These are phyloP conservation scores for Vigna trinervia DNA, from an alignment of 306 rosid genomes.

Conservation along the genomic window DNA sequence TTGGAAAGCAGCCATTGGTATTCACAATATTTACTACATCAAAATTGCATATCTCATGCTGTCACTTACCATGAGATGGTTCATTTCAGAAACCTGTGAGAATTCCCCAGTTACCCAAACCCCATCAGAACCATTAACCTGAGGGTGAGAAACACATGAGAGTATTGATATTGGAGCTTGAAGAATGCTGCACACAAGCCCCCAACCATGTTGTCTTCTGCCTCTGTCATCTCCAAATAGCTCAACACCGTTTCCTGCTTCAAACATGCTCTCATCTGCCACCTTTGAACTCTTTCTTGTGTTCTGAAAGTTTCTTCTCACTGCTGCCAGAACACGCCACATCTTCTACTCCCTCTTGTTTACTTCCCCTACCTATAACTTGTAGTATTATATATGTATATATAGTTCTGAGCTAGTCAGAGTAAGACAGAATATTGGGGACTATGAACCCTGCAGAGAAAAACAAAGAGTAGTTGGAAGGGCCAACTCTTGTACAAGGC, in stretches of 20 bases:
- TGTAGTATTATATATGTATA: not conserved
- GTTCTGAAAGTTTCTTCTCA: constrained; percentile 60
- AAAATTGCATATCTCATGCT: constrained; percentile 98
- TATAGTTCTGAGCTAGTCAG: constrained; percentile 15
- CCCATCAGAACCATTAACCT: constrained; percentile 68
- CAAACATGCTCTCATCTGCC: constrained; percentile 88
- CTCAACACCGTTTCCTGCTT: constrained; percentile 51
- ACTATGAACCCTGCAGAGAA: constrained; percentile 29
- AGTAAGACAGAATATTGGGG: constrained; percentile 16
- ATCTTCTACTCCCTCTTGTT: constrained; percentile 26
- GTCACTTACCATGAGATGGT: constrained; percentile 92
- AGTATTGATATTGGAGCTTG: constrained; percentile 70
- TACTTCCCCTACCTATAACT: not conserved
- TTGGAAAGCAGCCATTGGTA: not conserved
- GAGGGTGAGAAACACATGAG: constrained; percentile 82
- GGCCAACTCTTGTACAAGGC: constrained; percentile 29
- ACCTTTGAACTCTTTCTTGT: constrained; percentile 76
- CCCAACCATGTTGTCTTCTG: constrained; percentile 55
- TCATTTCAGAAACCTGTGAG: constrained; percentile 74
- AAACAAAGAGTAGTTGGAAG: constrained; percentile 45
- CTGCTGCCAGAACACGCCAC: constrained; percentile 52
- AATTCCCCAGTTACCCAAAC: constrained; percentile 72
- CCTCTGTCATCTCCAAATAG: constrained; percentile 39
- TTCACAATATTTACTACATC: constrained; percentile 59
- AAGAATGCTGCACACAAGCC: constrained; percentile 56